Evolutionary conservation across 2,329 filamentous ascomycete species (phyloP).

Genomic region (Penicillium sp.): DNA sequence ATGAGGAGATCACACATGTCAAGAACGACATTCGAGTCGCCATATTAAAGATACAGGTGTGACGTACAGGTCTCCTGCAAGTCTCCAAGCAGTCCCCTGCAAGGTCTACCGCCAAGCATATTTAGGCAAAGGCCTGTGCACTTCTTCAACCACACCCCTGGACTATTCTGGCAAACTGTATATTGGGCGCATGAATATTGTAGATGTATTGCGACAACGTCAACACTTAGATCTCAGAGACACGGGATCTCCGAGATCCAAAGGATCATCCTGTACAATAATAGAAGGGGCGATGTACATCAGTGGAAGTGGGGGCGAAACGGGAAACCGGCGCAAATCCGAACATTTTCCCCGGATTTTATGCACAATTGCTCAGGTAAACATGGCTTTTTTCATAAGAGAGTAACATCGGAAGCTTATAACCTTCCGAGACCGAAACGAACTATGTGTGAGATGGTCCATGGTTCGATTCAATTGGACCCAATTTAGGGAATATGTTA

Average conservation of each 20-base stretch:
- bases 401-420: background rate
- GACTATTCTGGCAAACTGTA: background rate
- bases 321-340: background rate
- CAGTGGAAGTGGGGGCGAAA: background rate
- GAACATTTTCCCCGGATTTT: slow-evolving; percentile 1
- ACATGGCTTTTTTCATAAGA: background rate
- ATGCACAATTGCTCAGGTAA: background rate
- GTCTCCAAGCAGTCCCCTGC: background rate
- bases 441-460: background rate
- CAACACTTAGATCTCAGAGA: background rate
- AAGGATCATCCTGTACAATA: background rate
- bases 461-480: background rate
- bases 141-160: background rate
- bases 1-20: slow-evolving; percentile 3
- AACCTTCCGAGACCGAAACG: background rate
- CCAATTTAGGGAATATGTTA: background rate
- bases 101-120: slow-evolving; percentile 2
- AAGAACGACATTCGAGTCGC: background rate
- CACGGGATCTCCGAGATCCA: background rate
- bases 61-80: background rate
- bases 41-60: background rate
- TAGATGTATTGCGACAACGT: background rate
- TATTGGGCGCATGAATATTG: too few species aligned
- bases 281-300: background rate
- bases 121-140: background rate